Conservation (phyloP, 352 stramenopile species). For the Phytopythium kandeliae region DNA sequence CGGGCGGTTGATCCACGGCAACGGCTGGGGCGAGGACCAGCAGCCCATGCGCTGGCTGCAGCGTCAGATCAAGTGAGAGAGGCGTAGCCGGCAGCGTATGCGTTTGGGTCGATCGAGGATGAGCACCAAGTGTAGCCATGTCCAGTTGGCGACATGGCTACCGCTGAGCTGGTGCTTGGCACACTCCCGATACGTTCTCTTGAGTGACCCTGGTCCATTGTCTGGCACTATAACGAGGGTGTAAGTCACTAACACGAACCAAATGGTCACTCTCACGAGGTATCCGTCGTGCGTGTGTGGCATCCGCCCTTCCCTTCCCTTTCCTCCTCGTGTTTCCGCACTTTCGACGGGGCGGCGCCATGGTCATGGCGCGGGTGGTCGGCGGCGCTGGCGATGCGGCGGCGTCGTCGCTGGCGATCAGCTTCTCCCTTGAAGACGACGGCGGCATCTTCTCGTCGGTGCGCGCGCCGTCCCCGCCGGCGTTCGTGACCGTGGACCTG, state of each 20-base stretch:
- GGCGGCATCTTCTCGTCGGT: not conserved
- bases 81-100: too few species aligned
- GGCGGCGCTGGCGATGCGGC: conserved; percentile 2
- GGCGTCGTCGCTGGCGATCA: conserved; percentile 4
- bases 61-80: conserved; percentile 3
- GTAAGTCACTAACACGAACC: too few species aligned
- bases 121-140: not conserved
- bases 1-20: conserved; percentile 16
- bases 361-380: conserved; percentile 7
- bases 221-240: too few species aligned
- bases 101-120: not conserved
- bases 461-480: conserved; percentile 1
- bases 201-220: too few species aligned
- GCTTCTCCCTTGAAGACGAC: not conserved
- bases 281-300: not conserved
- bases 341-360: not conserved
- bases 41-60: conserved; percentile 22
- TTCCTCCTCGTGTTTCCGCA: not conserved
- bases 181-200: too few species aligned
- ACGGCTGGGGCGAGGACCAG: conserved; percentile 14
- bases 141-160: not conserved
- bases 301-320: not conserved
- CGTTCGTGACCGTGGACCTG: conserved; percentile 25
- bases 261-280: too few species aligned
- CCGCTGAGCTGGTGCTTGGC: too few species aligned